phyloP scores from a whole-genome alignment of 352 stramenopile genomes.

The Phytophthora pistaciae region DNA sequence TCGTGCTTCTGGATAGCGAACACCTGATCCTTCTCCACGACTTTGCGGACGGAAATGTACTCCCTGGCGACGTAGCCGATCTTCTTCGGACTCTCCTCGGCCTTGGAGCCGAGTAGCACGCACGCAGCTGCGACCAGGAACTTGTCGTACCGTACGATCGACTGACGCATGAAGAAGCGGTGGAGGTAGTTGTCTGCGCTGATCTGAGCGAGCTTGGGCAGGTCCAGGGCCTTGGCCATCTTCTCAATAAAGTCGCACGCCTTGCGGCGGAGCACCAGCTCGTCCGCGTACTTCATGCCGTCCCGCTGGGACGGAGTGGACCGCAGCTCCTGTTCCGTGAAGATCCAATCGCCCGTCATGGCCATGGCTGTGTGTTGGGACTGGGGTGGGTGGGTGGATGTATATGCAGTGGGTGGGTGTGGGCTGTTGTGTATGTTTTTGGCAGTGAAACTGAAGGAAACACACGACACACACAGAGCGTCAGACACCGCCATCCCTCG shows the following conservation, averaged over 20 bases:
- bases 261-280: conserved; percentile 76
- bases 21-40: conserved; percentile 78
- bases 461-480: conserved; percentile 9
- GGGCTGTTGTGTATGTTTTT: conserved; percentile 5
- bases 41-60: conserved; percentile 77
- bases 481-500: not conserved
- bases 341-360: conserved; percentile 80
- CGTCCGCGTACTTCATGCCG: conserved; percentile 80
- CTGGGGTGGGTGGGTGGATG: not conserved
- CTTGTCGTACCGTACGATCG: conserved; percentile 86
- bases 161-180: conserved; percentile 89
- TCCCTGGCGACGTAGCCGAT: conserved; percentile 77
- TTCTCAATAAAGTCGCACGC: conserved; percentile 90
- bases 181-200: conserved; percentile 91
- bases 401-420: conserved; percentile 5
- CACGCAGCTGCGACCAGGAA: conserved; percentile 86
- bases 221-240: conserved; percentile 78
- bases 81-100: conserved; percentile 86
- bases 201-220: conserved; percentile 86
- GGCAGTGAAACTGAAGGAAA: conserved; percentile 17
- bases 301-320: conserved; percentile 75
- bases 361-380: conserved; percentile 13
- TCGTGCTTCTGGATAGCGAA: conserved; percentile 86
- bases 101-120: conserved; percentile 86
- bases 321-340: conserved; percentile 73